Conservation (phyloP, 306 rosid genomes). For the Fagus crenata region DNA sequence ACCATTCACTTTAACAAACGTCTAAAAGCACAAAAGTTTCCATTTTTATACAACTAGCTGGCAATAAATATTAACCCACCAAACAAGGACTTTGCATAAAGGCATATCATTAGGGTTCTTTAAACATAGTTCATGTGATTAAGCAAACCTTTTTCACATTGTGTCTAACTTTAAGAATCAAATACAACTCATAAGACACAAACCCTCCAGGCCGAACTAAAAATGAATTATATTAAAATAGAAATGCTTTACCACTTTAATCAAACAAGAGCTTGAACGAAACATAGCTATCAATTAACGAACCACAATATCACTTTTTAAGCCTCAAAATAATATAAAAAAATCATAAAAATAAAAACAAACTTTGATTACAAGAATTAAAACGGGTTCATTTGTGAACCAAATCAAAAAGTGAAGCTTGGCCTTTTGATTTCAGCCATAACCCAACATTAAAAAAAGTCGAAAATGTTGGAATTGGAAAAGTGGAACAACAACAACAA, state of each 20-base stretch:
- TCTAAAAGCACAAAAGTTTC: conserved; percentile 25
- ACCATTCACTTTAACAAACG: conserved; percentile 24
- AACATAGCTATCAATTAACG: background rate
- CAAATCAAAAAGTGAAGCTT: background rate
- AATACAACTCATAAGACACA: conserved; percentile 22
- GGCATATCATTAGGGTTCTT: conserved; percentile 7
- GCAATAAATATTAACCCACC: conserved; percentile 27
- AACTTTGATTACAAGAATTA: background rate
- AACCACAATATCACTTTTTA: conserved; percentile 30
- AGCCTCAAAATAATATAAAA: background rate
- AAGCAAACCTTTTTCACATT: conserved; percentile 31
- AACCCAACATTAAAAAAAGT: background rate
- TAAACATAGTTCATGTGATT: conserved; percentile 35
- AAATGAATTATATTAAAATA: background rate
- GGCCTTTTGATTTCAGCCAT: background rate
- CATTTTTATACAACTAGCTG: conserved; percentile 23
- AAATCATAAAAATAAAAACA: background rate
- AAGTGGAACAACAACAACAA: background rate
- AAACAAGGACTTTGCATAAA: conserved; percentile 12
- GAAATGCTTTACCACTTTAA: background rate
- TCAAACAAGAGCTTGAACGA: background rate
- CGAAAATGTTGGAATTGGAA: background rate
- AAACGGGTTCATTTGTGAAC: conserved; percentile 9
- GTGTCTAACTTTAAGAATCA: conserved; percentile 38
- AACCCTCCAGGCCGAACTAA: conserved; percentile 20